Base-by-base conservation (phyloP, 2,329 filamentous ascomycete species). In the Stachybotrys chlorohalonatus region DNA sequence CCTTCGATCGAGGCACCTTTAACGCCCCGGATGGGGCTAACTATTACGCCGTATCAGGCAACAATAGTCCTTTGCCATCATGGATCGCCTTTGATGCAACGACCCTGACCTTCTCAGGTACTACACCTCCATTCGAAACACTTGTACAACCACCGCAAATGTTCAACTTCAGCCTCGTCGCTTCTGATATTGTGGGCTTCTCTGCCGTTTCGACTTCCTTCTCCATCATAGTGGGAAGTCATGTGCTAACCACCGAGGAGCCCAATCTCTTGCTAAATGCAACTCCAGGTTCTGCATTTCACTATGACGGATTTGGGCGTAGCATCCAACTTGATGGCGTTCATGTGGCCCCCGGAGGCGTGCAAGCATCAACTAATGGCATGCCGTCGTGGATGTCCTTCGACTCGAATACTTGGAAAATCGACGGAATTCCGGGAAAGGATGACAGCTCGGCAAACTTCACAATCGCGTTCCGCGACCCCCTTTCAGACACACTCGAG, bases 21-120 rank as follows among this genome's bases (percentile, higher is more conserved):
- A 73, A 74, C n/a, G 71, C 79, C 47, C 72, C 75, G 4, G 71
- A 74, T 9, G 73, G 70, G 15, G 76, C 85, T 52, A 82, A 83
- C 55, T 95, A 91, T 68, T 93, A 94, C 65, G 89, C 89, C 8
- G 84, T 87, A 3, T 87, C 89, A 5, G 77, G 76, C 6, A 81
- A 93, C 63, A 88, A 89, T 63, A 89, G 87, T n/a, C 90, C 91
- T 42, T 73, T 96, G 42, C 91, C 91, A 17, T 85, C 90, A 1
- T 96, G 91, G 91, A 74, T 95, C 49, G 73, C 73, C n/a, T 96
- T 96, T 63, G 81, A 94, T 60, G 66, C 79, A 1, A 66, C 66
- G 2, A 75, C 70, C 0, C 72, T 95, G 46, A 78, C 77, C 1
- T 95, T 95, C 62, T 81, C 80, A 1, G 91, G 91, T 30, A 81